phyloP scores from a whole-genome alignment of 2,329 filamentous ascomycete genomes.

The Emergomyces africanus region DNA sequence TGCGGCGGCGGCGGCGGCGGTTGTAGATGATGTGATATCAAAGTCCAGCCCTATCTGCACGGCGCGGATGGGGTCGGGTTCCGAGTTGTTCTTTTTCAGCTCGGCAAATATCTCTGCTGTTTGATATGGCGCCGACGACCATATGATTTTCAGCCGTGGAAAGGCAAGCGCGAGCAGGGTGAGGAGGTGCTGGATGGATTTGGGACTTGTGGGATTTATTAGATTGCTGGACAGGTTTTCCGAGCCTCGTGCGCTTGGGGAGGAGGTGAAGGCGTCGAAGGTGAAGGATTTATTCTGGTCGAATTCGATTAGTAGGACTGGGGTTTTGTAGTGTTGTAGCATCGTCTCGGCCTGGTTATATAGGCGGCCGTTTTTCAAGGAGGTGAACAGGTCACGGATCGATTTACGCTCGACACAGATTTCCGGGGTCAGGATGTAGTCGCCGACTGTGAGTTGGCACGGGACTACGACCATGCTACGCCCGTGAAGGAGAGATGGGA shows the following conservation, averaged over 20 bases:
- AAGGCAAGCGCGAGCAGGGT: constrained; percentile 89
- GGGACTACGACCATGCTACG: constrained; percentile 80
- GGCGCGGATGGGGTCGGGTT: constrained; percentile 81
- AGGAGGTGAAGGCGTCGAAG: constrained; percentile 52
- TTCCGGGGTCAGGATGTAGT: constrained; percentile 83
- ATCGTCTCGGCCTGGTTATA: constrained; percentile 90
- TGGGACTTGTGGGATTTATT: constrained; percentile 48
- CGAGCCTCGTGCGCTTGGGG: constrained; percentile 36
- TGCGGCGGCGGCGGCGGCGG: constrained; percentile 12
- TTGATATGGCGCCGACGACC: constrained; percentile 86
- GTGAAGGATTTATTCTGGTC: constrained; percentile 97
- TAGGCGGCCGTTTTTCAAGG: constrained; percentile 80
- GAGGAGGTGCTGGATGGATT: constrained; percentile 80
- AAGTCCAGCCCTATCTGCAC: constrained; percentile 67
- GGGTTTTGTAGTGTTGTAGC: constrained; percentile 80
- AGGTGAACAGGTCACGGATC: constrained; percentile 78
- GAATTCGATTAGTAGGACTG: constrained; percentile 94
- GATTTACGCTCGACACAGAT: constrained; percentile 95
- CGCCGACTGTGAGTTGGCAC: constrained; percentile 90
- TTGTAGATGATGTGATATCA: constrained; percentile 23
- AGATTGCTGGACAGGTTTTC: constrained; percentile 46
- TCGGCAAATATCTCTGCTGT: constrained; percentile 95
- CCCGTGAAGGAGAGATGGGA: constrained; percentile 83
- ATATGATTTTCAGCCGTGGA: constrained; percentile 78
- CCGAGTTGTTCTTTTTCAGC: constrained; percentile 76